Evolutionary conservation across 306 rosid genomes (phyloP), one percentile per base, ranked within the genome.

Genomic region (Arachis hypogaea): DNA sequence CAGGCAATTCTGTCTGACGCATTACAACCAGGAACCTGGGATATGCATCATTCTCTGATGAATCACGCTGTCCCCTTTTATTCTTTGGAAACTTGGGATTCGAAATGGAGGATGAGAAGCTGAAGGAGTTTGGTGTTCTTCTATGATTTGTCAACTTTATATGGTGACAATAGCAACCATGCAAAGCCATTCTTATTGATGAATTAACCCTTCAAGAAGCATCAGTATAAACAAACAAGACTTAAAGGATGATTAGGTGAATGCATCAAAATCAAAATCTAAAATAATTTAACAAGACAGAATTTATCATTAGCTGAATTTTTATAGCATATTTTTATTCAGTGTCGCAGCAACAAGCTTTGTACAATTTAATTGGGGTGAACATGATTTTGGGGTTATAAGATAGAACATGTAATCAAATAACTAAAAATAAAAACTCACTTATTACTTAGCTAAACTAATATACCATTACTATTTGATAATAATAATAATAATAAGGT

Each of bases 111-210:
- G 73, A 62, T 38, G 95, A 83, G 82, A 88, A 94, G 65, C 92
- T 74, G 46, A 89, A 84, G 69, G 75, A 74, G 36, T 85, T 75
- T 9, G 46, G 74, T 9, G 72, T 28, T 82, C 79, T 82, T 64
- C 76, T 84, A 12, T 82, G 91, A 56, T 71, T 78, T 71, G 72
- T 56, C 49, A 75, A 68, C 83, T 81, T 86, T 64, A 80, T 70
- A 79, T 80, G 77, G 69, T 63, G 83, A 78, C 82, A 78, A 65
- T 76, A 84, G 81, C 82, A 82, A 76, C 91, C 80, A 56, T 89
- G 77, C 52, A 87, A 88, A 80, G 97, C 93, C 85, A 88, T 82
- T 64, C 73, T 85, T 79, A 81, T 87, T 62, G 90, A 88, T 89
- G 84, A 42, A 80, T 64, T 76, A 40, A 55, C 77, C 73, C 82